These are phyloP conservation scores for Quercus berberidifolia DNA, from an alignment of 306 rosid genomes.

Conservation along the genomic window DNA sequence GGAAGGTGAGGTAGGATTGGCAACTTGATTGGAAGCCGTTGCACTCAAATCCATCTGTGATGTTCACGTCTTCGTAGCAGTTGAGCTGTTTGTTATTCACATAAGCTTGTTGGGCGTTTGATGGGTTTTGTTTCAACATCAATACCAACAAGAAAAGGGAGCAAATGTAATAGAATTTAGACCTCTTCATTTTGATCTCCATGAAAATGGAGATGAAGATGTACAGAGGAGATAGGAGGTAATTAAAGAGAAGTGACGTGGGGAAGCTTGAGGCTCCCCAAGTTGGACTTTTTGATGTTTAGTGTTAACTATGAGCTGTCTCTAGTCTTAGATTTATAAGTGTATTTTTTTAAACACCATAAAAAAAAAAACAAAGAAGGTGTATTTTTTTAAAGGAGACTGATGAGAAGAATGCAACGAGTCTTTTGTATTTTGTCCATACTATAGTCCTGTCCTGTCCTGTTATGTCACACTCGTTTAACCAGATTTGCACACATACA, in stretches of 20 bases:
- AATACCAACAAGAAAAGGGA: background rate
- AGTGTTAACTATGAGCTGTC: too few relatives aligned
- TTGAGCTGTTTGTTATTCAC: conserved; percentile 54
- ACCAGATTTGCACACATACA: too few relatives aligned
- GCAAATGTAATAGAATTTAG: background rate
- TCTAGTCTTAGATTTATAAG: too few relatives aligned
- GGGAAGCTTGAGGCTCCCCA: too few relatives aligned
- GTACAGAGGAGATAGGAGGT: background rate
- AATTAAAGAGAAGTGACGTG: background rate
- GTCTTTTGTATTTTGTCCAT: too few relatives aligned
- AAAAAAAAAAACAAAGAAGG: too few relatives aligned
- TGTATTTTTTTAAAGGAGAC: too few relatives aligned
- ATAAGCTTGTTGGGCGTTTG: conserved; percentile 46
- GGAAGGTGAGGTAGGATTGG: conserved; percentile 62
- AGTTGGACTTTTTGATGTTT: too few relatives aligned
- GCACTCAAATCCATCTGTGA: conserved; percentile 49
- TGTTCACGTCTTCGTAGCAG: conserved; percentile 24
- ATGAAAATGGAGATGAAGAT: background rate
- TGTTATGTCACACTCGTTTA: too few relatives aligned
- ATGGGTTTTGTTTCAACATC: background rate
- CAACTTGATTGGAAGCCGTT: conserved; percentile 37
- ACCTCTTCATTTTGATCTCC: background rate
- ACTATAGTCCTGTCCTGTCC: too few relatives aligned
- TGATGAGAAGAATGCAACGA: too few relatives aligned
- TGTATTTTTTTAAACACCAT: too few relatives aligned